Percentiles rank a stretch among this genome's conserved stretches.
Conservation (phyloP, 768 basidiomycete genomes). For the Hygrophorus pudorinus region DNA sequence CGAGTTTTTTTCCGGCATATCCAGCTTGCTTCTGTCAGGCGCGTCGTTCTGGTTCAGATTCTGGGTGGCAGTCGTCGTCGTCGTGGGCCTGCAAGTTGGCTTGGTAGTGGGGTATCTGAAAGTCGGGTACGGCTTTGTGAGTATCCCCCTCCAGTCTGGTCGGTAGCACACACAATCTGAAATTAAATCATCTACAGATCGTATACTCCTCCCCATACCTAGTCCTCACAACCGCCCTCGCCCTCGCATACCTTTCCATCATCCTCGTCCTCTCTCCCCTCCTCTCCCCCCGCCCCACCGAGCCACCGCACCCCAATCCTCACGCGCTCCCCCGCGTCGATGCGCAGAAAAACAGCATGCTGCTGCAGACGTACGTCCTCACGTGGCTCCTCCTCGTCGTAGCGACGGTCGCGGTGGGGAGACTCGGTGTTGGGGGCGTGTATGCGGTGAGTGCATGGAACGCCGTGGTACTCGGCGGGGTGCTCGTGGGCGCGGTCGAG, state of each 20-base stretch:
- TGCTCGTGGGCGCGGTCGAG: slow-evolving; percentile 28
- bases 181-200: slow-evolving; percentile 31
- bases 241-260: slow-evolving; percentile 35
- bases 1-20: too few species aligned
- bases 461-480: slow-evolving; percentile 30
- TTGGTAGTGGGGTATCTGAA: slow-evolving; percentile 37
- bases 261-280: slow-evolving; percentile 21
- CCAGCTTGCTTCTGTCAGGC: slow-evolving; percentile 9
- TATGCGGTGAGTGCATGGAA: slow-evolving; percentile 53
- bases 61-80: slow-evolving; percentile 46
- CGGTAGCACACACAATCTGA: not conserved
- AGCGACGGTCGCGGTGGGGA: slow-evolving; percentile 34
- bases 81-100: slow-evolving; percentile 33
- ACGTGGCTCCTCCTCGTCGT: slow-evolving; percentile 47
- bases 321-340: slow-evolving; percentile 20
- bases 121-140: slow-evolving; percentile 52
- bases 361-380: slow-evolving; percentile 43
- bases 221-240: slow-evolving; percentile 35
- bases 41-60: slow-evolving; percentile 49
- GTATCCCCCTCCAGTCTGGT: slow-evolving; percentile 15
- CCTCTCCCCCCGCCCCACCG: too few species aligned
- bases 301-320: slow-evolving; percentile 18
- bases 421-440: slow-evolving; percentile 35
- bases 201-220: slow-evolving; percentile 43
- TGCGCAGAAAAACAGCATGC: slow-evolving; percentile 36